Base-by-base conservation (phyloP, 352 stramenopile species). In the Stephanocyclus meneghinianus region DNA sequence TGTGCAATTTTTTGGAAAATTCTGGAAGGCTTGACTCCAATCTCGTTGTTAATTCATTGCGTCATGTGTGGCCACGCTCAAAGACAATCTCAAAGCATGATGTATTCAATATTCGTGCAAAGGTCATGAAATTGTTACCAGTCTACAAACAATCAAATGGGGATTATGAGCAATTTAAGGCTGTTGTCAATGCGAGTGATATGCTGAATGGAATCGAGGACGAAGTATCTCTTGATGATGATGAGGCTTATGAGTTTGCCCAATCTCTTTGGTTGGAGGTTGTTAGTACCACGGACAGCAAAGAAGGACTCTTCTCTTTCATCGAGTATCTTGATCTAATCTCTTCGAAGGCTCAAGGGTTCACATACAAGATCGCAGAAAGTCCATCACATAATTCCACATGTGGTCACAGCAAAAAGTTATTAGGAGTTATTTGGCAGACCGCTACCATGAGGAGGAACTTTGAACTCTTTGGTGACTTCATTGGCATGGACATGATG, bases 371-470 rank as follows among this genome's bases (percentile, higher is more conserved):
- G 30, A n/a, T 64, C 45, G 15, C 29, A n/a, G 18, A 63, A 51
- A 21, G 16, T 55, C 15, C 55, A 8, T 59, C 9, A 9, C 0
- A 48, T 48, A 48, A 1, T 0, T 9, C 0, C 0, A 48, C 9
- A 15, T 26, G 21, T 26, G 21, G 21, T 26, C 21, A 26, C 21
- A 26, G 1, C 21, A 48, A 48, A 48, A 48, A 55, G 35, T 21
- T 76, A 16, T 8, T 77, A 2, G 70, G 70, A 21, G 65, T 81
- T 55, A 16, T 74, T 5, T 78, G 75, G 69, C 18, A 68, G 51
- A 83, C 75, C 15, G 75, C 68, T 44, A 78, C 68, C 1, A 83
- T 78, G 75, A 6, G 67, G 10, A 5, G 18, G 21, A 78, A 83
- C 51, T 74, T 65, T 78, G 75, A 83, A 45, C 15, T 44, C 8